These are phyloP conservation scores for Ustilago loliicola DNA, from an alignment of 1,284 basidiomycete species.

Conservation along the genomic window DNA sequence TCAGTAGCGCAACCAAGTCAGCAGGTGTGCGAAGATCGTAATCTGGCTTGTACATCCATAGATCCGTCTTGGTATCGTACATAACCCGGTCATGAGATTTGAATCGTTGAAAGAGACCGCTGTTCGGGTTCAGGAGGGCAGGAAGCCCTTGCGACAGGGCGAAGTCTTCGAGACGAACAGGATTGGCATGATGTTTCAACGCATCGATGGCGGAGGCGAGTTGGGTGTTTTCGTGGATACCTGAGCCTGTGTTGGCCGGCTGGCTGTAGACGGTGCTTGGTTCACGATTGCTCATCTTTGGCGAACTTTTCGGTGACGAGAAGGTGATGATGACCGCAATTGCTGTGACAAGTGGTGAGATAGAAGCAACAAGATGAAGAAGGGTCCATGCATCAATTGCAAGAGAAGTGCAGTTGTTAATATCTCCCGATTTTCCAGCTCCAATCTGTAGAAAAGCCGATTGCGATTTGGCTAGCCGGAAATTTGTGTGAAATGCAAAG, in stretches of 20 bases:
- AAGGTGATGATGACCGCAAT: neutral
- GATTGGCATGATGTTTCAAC: constrained; percentile 80
- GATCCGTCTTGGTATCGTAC: constrained; percentile 83
- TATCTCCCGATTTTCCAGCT: constrained; percentile 22
- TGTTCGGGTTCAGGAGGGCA: constrained; percentile 77
- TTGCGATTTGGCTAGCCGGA: constrained; percentile 2
- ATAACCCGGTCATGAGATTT: constrained; percentile 82
- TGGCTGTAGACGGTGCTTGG: constrained; percentile 78
- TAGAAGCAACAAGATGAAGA: neutral
- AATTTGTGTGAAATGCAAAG: neutral
- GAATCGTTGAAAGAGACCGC: constrained; percentile 81
- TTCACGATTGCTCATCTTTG: constrained; percentile 32
- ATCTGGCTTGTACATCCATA: constrained; percentile 89
- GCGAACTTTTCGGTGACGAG: neutral
- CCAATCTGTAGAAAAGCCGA: neutral
- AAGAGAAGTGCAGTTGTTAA: neutral
- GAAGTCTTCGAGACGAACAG: constrained; percentile 86
- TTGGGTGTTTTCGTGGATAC: constrained; percentile 85
- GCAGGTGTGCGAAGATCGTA: constrained; percentile 86
- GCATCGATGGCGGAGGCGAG: constrained; percentile 85
- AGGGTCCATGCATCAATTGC: constrained; percentile 28
- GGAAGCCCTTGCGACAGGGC: constrained; percentile 83
- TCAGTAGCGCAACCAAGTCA: constrained; percentile 82
- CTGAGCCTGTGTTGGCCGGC: constrained; percentile 84
- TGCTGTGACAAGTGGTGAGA: neutral